Conservation (phyloP, 2,329 filamentous ascomycete species). For the Cordyceps militaris region DNA sequence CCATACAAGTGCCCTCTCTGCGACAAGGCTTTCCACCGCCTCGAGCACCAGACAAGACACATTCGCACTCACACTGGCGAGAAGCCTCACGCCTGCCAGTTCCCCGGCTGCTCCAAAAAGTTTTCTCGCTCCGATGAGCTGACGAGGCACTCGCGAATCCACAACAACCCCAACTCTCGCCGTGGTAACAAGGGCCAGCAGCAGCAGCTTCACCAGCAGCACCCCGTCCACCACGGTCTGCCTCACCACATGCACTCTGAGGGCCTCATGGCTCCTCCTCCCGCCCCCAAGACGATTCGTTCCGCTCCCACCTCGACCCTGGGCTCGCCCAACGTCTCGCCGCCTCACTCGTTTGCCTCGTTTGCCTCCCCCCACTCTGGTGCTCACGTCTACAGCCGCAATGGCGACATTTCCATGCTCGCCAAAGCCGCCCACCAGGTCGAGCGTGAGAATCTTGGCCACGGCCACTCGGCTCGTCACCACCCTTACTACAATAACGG, state of each 20-base stretch:
- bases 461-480: slow-evolving; percentile 40
- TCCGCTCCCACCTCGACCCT: slow-evolving; percentile 83
- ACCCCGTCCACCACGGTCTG: slow-evolving; percentile 32
- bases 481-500: slow-evolving; percentile 46
- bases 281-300: slow-evolving; percentile 69
- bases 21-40: slow-evolving; percentile 95
- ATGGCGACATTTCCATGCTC: slow-evolving; percentile 51
- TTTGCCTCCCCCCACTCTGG: slow-evolving; percentile 47
- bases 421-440: slow-evolving; percentile 55
- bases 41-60: slow-evolving; percentile 87
- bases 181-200: slow-evolving; percentile 74
- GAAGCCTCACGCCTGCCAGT: slow-evolving; percentile 95
- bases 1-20: slow-evolving; percentile 98
- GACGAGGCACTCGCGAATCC: slow-evolving; percentile 93
- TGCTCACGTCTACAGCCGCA: slow-evolving; percentile 44
- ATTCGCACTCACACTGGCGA: slow-evolving; percentile 97
- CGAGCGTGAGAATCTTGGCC: slow-evolving; percentile 48
- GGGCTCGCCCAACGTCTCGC: slow-evolving; percentile 91
- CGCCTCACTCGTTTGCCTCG: slow-evolving; percentile 79
- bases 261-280: slow-evolving; percentile 72
- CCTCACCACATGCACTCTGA: slow-evolving; percentile 42
- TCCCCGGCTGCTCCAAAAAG: slow-evolving; percentile 91
- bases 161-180: slow-evolving; percentile 97
- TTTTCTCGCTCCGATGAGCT: slow-evolving; percentile 96
- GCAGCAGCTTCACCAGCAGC: slow-evolving; percentile 30